Conservation (phyloP, 1,284 basidiomycete genomes). For the Austroboletus rostrupii region DNA sequence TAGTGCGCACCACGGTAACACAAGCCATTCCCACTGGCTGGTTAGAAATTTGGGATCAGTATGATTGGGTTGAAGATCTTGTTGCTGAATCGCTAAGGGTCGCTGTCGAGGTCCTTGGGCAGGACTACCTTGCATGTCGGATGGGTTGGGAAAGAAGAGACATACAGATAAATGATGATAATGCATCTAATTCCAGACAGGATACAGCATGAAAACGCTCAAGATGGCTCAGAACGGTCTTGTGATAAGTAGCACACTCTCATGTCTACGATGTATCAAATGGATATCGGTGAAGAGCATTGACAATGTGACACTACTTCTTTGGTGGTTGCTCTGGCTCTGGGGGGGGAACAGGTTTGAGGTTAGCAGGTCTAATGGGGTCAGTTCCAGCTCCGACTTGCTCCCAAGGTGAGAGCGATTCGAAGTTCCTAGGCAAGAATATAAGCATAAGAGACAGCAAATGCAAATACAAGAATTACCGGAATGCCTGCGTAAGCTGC, state of each 20-base stretch:
- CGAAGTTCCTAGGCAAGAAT: conserved; percentile 73
- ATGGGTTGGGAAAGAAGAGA: conserved; percentile 66
- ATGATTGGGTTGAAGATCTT: conserved; percentile 94
- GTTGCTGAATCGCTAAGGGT: conserved; percentile 82
- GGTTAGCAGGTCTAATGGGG: conserved; percentile 63
- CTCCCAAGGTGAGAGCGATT: conserved; percentile 94
- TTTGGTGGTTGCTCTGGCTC: conserved; percentile 62
- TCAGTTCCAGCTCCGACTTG: conserved; percentile 86
- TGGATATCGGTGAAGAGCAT: conserved; percentile 7
- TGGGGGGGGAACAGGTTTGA: conserved; percentile 70
- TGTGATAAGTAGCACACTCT: conserved; percentile 6
- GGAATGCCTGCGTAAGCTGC: conserved; percentile 97
- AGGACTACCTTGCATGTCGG: conserved; percentile 78
- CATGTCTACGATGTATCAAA: conserved; percentile 13
- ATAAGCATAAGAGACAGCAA: conserved; percentile 1
- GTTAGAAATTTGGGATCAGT: conserved; percentile 85
- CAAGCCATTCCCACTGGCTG: conserved; percentile 80
- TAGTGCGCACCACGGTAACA: conserved; percentile 73
- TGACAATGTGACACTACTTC: conserved; percentile 43
- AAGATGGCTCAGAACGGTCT: conserved; percentile 11
- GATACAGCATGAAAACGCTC: conserved; percentile 15
- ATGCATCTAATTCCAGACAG: conserved; percentile 2
- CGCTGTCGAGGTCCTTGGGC: conserved; percentile 81
- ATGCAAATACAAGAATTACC: conserved; percentile 44
- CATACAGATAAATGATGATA: neutral